Conservation (phyloP, 176 grass and related monocot genomes). For the Musa troglodytarum region DNA sequence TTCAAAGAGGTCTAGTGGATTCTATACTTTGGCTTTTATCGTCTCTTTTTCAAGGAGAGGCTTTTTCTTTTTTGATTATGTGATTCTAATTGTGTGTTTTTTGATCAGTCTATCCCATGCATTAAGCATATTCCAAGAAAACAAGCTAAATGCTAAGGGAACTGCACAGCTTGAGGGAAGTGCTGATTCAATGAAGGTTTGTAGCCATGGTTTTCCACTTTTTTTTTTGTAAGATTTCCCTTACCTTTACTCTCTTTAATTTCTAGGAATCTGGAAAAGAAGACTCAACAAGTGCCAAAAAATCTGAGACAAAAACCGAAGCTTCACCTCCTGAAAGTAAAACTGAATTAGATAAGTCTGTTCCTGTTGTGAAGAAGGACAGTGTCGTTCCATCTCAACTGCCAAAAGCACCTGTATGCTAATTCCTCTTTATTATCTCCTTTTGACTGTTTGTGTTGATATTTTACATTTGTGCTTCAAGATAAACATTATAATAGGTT, state of each 20-base stretch:
- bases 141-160: slow-evolving; percentile 44
- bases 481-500: too few species aligned
- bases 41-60: too few species aligned
- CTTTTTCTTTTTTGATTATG: slow-evolving; percentile 9
- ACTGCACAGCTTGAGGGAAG: slow-evolving; percentile 38
- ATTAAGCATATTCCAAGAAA: slow-evolving; percentile 72
- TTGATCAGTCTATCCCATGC: slow-evolving; percentile 55
- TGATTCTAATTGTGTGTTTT: slow-evolving; percentile 18
- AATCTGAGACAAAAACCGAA: slow-evolving; percentile 61
- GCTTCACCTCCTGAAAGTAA: slow-evolving; percentile 37
- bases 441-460: neutral
- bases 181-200: slow-evolving; percentile 32
- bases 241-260: neutral
- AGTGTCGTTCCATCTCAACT: slow-evolving; percentile 20
- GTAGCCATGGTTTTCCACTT: neutral
- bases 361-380: slow-evolving; percentile 22
- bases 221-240: neutral
- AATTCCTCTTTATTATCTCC: neutral
- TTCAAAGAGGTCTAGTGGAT: slow-evolving; percentile 48
- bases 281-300: slow-evolving; percentile 27
- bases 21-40: neutral
- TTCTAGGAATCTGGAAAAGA: slow-evolving; percentile 38
- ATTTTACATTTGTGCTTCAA: too few species aligned
- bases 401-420: slow-evolving; percentile 51
- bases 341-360: slow-evolving; percentile 42